Percentiles rank a stretch among this genome's conserved stretches.
phyloP scores from a whole-genome alignment of 306 rosid species.

The Lablab purpureus region DNA sequence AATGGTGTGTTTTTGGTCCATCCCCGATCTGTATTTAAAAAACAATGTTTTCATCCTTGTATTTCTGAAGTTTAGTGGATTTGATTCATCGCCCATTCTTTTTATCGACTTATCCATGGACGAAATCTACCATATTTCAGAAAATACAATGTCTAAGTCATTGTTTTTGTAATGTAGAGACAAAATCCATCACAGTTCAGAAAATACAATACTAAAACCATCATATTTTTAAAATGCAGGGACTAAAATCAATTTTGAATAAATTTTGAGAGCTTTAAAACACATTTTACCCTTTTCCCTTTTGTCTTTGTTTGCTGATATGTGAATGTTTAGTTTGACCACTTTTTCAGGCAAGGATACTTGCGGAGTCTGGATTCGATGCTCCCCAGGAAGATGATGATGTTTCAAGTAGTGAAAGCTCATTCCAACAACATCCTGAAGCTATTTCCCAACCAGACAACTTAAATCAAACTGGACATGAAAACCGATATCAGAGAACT shows the following conservation, averaged over 20 bases:
- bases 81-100: too few species aligned
- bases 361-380: constrained; percentile 62
- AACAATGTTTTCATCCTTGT: neutral
- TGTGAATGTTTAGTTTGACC: constrained; percentile 29
- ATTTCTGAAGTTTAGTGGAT: too few species aligned
- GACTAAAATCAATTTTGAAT: neutral
- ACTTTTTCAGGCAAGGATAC: constrained; percentile 80
- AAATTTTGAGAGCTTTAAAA: neutral
- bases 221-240: too few species aligned
- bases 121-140: too few species aligned
- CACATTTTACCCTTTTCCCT: neutral
- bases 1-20: too few species aligned
- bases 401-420: constrained; percentile 45
- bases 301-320: neutral
- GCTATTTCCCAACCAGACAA: constrained; percentile 43
- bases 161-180: neutral
- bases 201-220: neutral
- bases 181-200: neutral
- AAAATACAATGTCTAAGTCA: too few species aligned
- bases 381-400: constrained; percentile 48
- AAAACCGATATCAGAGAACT: constrained; percentile 52
- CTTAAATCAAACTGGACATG: constrained; percentile 47
- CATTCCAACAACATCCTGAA: constrained; percentile 51
- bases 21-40: neutral
- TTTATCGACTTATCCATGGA: too few species aligned